These are phyloP conservation scores for Epichloe gansuensis DNA, from an alignment of 2,329 filamentous ascomycete genomes.

Conservation along the genomic window DNA sequence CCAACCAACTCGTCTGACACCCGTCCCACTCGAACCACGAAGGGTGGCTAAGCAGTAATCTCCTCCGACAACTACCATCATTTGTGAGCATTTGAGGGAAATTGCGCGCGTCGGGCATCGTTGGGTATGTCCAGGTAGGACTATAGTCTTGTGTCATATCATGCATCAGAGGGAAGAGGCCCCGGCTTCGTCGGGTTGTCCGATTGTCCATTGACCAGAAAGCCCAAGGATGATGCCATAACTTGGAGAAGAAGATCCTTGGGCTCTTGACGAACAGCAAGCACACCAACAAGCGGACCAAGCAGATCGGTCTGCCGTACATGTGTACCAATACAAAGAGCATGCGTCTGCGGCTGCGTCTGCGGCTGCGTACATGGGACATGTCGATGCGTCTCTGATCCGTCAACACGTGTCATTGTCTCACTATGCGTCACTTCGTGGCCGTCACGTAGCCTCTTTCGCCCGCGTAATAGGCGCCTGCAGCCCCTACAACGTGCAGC, in stretches of 20 bases:
- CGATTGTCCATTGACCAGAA: neutral
- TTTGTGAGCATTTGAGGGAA: neutral
- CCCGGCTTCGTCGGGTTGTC: neutral
- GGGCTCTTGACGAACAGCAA: neutral
- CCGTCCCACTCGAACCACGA: neutral
- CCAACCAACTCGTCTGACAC: neutral
- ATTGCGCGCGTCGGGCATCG: slow-evolving; percentile 5
- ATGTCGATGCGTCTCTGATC: neutral
- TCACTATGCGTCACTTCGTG: slow-evolving; percentile 1
- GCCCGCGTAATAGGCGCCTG: neutral
- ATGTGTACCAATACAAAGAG: neutral
- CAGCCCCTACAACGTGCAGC: neutral
- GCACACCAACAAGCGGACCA: neutral
- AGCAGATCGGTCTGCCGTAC: neutral
- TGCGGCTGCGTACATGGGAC: neutral
- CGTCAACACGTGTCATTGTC: slow-evolving; percentile 6
- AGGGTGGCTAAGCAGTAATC: neutral
- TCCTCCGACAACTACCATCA: neutral
- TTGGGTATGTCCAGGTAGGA: neutral
- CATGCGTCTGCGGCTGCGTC: neutral
- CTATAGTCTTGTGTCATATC: neutral
- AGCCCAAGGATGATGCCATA: neutral
- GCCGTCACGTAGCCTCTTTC: neutral
- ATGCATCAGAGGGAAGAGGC: neutral
- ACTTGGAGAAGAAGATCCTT: neutral